A percentile compares a stretch with the other conserved stretches of the same genome.
phyloP scores from a whole-genome alignment of 129 eudicot genomes.

The Oenanthe sinensis region DNA sequence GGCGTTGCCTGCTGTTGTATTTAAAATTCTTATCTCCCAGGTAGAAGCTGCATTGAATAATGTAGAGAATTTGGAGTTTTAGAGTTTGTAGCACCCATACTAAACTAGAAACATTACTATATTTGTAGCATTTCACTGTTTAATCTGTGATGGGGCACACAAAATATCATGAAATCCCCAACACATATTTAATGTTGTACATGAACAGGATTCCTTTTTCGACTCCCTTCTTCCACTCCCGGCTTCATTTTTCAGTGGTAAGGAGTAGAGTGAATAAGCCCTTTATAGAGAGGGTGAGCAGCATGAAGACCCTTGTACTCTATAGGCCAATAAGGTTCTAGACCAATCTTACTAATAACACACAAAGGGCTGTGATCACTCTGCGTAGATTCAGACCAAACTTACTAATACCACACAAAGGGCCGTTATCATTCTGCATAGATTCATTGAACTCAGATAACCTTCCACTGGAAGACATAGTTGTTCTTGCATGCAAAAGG shows the following conservation, averaged over 20 bases:
- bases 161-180: background rate
- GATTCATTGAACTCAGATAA: background rate
- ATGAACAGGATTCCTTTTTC: background rate
- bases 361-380: background rate
- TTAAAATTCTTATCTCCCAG: constrained; percentile 80
- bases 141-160: background rate
- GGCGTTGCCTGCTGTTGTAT: constrained; percentile 25
- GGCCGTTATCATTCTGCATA: background rate
- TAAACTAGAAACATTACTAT: background rate
- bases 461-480: background rate
- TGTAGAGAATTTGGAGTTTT: background rate
- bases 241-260: background rate
- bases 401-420: too few relatives aligned
- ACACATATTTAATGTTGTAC: background rate
- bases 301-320: too few relatives aligned
- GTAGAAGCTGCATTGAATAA: constrained; percentile 58
- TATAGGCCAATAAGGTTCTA: too few relatives aligned
- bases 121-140: background rate
- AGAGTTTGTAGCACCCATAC: background rate
- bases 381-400: background rate
- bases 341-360: too few relatives aligned
- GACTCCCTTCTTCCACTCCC: background rate
- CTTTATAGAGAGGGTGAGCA: too few relatives aligned
- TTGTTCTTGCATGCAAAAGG: background rate
- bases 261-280: too few relatives aligned